Evolutionary conservation across 805 yeast species (phyloP), one percentile per base, ranked within the genome.

Genomic region (Ogataea allantospora): DNA sequence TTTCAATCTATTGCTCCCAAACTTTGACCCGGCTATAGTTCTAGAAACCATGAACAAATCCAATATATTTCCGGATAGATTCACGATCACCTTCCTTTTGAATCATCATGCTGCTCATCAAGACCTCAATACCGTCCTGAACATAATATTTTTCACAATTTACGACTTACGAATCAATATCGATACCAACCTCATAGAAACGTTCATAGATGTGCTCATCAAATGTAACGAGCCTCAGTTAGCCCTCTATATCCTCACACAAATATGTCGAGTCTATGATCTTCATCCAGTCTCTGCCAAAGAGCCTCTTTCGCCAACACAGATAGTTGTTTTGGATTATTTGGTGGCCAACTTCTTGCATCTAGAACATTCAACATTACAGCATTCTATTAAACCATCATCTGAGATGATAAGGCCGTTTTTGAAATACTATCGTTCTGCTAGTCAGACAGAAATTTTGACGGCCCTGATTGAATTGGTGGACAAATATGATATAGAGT

Each of bases 371-470:
- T 12, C 30, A 8, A 24, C 28, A 17, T 20, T 47, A 22, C 38
- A 38, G 19, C 43, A 43, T 29, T 35, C 48, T 5, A 42, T 47
- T 24, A 38, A 40, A 23, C 51, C 51, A 11, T 44, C 51, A 5
- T 32, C 44, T 10, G 38, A 13, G 3, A 47, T 47, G 51, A 28
- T 47, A 11, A 27, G 35, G 11, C 51, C 51, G 14, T 42, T 47
- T 10, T 19, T 47, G 15, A 30, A 29, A n/a, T 22, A 38, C 16
- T 43, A 43, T 33, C 22, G 28, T n/a, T 16, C 35, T 21, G 35
- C 33, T 12, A 32, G 36, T 15, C 38, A 35, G 24, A 33, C 27
- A 20, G 35, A 40, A 11, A 18, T 44, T 5, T 27, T 47, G 17
- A 35, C 42, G 25, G 42, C 42, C 12, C 17, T 47, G 40, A 38